Evolutionary conservation across 306 rosid genomes (phyloP), one percentile per base, ranked within the genome.

Genomic region (Prunus davidiana): DNA sequence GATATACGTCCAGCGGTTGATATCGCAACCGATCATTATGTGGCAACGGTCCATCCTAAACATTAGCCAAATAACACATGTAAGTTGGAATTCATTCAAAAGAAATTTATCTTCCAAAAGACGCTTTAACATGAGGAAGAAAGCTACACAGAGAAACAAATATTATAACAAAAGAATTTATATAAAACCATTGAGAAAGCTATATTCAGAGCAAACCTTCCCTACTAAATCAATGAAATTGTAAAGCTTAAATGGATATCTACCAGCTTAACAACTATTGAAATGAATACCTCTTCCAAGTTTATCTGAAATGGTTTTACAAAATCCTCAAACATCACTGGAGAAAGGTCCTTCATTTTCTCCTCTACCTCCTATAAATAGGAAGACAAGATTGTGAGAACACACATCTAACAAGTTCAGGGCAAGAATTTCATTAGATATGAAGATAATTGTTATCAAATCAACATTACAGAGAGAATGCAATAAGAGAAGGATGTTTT

Each of bases 241-340:
- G 12, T 4, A 12, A 24, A 24, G 64, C 11, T 20, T 25, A 58
- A 58, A 20, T 27, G 34, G 34, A 58, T 2, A 58, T 24, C 32
- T 9, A 58, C 13, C 30, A 58, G 30, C 12, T 1, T 30, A 28
- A 24, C 41, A 62, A 62, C 67, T 28, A 62, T 8, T 8, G 43
- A 62, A 62, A 62, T 62, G n/a, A 6, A 15, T 89, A 92, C 98
- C 97, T 86, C 80, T 28, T 89, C 97, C 80, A 82, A 67, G 79
- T 92, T 82, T 73, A 92, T 87, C 77, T 90, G 97, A 91, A 85
- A 89, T 52, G 98, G 97, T 84, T 79, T 78, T 69, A 88, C 89
- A 71, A 86, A 92, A 82, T 95, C 97, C 84, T 95, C 91, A 64
- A 92, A 95, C 97, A 95, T 90, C 76, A 86, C 86, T 5, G 97